These are phyloP conservation scores for Heimioporus sp. DNA, from an alignment of 768 basidiomycete species.

Conservation along the genomic window DNA sequence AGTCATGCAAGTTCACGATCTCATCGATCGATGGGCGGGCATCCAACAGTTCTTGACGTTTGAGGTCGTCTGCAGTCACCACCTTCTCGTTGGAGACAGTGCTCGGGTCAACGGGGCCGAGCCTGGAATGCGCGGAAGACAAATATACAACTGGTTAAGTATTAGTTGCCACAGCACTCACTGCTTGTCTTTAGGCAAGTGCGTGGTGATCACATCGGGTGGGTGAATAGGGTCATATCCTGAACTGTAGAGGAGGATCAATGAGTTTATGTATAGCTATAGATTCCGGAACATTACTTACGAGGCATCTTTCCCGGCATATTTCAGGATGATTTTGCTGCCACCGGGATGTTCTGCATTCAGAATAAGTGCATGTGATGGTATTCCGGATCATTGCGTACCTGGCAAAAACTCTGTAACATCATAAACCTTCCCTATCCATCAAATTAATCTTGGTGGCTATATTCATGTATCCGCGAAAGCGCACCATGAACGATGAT, in stretches of 20 bases:
- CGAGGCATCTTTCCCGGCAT: slow-evolving; percentile 87
- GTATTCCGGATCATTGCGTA: slow-evolving; percentile 49
- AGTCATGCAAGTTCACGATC: slow-evolving; percentile 88
- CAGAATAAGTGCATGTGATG: neutral
- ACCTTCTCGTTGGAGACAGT: slow-evolving; percentile 62
- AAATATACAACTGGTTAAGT: neutral
- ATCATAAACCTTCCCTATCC: slow-evolving; percentile 75
- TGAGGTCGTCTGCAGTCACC: slow-evolving; percentile 67
- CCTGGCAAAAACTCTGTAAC: slow-evolving; percentile 75
- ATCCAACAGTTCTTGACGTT: slow-evolving; percentile 55
- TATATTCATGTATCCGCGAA: slow-evolving; percentile 28
- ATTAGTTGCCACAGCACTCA: slow-evolving; percentile 27
- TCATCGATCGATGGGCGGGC: slow-evolving; percentile 70
- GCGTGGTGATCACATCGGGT: slow-evolving; percentile 68
- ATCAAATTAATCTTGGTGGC: slow-evolving; percentile 56
- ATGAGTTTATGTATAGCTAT: neutral
- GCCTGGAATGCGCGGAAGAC: slow-evolving; percentile 31
- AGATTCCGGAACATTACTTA: slow-evolving; percentile 32
- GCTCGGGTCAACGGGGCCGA: slow-evolving; percentile 66
- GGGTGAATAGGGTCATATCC: slow-evolving; percentile 89
- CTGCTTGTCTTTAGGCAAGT: slow-evolving; percentile 85
- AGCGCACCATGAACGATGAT: slow-evolving; percentile 73
- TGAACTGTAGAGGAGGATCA: slow-evolving; percentile 34
- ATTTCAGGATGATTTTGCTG: slow-evolving; percentile 77
- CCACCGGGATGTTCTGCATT: slow-evolving; percentile 68